Evolutionary conservation across 352 stramenopile species (phyloP).

Genomic region (Thraustochytrium sp.): DNA sequence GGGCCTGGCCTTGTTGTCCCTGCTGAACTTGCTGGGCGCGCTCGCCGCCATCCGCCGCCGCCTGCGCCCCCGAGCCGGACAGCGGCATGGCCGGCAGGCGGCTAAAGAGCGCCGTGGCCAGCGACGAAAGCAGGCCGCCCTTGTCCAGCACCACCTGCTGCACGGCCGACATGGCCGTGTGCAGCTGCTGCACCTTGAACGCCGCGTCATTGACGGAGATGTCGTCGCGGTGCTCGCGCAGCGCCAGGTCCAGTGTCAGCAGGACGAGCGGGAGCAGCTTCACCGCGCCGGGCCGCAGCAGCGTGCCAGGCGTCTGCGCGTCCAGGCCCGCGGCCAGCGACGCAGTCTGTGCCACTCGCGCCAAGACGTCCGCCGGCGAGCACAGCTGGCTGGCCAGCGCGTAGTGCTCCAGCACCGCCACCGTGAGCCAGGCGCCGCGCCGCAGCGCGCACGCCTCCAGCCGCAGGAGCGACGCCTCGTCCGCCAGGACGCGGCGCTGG

Average conservation of each 20-base stretch:
- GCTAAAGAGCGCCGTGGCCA: background rate
- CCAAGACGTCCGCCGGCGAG: background rate
- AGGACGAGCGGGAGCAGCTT: background rate
- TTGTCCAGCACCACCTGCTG: background rate
- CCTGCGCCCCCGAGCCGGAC: too few relatives aligned
- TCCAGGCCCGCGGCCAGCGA: background rate
- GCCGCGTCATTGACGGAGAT: background rate
- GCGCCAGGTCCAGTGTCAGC: background rate
- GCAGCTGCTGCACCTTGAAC: constrained; percentile 19
- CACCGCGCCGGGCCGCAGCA: background rate
- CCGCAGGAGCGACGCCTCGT: background rate
- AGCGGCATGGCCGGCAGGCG: background rate
- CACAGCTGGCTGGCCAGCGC: background rate
- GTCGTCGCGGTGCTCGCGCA: background rate
- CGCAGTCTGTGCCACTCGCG: background rate
- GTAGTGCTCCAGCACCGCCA: background rate
- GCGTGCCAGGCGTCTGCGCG: background rate
- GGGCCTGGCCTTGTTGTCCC: background rate
- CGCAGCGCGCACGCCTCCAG: background rate
- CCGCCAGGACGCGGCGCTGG: background rate
- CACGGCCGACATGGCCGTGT: background rate
- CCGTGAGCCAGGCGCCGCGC: background rate
- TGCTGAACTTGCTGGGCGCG: background rate
- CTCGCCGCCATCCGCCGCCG: background rate
- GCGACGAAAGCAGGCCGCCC: background rate